phyloP scores from a whole-genome alignment of 768 basidiomycete genomes.

The Mycena metata region DNA sequence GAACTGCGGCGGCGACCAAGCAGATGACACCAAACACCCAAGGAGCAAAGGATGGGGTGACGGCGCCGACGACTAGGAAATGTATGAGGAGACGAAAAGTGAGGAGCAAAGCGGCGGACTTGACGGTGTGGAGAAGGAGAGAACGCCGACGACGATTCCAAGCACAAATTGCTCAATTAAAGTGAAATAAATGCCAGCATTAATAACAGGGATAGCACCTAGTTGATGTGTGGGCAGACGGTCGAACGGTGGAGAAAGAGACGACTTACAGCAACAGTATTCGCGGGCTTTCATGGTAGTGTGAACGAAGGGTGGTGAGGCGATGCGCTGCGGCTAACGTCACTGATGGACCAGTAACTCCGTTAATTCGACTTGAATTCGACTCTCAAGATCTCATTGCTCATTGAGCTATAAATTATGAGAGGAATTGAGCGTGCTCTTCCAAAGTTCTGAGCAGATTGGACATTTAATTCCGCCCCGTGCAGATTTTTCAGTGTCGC shows the following conservation, averaged over 20 bases:
- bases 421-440: no score
- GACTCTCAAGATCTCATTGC: no score
- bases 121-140: conserved; percentile 82
- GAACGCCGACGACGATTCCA: conserved; percentile 75
- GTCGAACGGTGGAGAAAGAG: not conserved
- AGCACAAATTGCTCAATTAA: conserved; percentile 82
- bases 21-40: conserved; percentile 82
- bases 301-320: conserved; percentile 34
- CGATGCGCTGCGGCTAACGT: conserved; percentile 4
- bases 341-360: not conserved
- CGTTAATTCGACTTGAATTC: no score
- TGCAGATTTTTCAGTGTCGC: no score
- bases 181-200: conserved; percentile 89
- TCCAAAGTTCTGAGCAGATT: no score
- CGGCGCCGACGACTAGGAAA: conserved; percentile 83
- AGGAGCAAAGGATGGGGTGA: conserved; percentile 82
- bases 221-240: not conserved
- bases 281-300: conserved; percentile 79
- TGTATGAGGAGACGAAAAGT: conserved; percentile 14
- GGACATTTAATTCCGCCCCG: no score
- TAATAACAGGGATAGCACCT: conserved; percentile 86
- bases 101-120: conserved; percentile 63
- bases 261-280: conserved; percentile 81
- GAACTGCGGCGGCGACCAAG: conserved; percentile 81
- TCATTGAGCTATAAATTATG: no score